Percentiles rank a stretch among this genome's conserved stretches.
Evolutionary conservation across 139 green algal genomes (phyloP).

Genomic region (Diplosphaera chodatii): DNA sequence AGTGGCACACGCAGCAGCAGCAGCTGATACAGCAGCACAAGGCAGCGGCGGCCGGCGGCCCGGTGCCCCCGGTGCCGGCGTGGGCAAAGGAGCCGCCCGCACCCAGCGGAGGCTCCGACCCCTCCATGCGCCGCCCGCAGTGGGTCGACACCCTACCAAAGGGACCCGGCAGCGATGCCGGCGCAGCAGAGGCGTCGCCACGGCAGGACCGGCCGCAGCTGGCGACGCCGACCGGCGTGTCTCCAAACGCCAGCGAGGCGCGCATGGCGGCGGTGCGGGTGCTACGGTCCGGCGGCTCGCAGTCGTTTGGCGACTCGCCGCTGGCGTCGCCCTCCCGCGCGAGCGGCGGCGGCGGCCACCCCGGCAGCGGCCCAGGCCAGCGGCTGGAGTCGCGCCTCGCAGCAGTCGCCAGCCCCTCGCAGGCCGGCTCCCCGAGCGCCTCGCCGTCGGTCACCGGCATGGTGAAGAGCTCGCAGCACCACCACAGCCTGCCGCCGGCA

Average conservation of each 20-base stretch:
- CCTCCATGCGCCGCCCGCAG: not conserved
- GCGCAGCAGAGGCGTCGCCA: too few species aligned
- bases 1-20: slow-evolving; percentile 1
- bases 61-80: not conserved
- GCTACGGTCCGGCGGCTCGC: not conserved
- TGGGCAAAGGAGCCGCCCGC: not conserved
- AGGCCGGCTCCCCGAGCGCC: too few species aligned
- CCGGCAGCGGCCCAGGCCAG: too few species aligned
- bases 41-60: too few species aligned
- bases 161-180: not conserved
- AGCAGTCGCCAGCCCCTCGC: not conserved
- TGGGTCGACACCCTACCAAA: not conserved
- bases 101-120: not conserved
- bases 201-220: too few species aligned
- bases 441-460: not conserved
- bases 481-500: too few species aligned
- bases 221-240: not conserved
- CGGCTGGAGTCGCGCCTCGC: too few species aligned
- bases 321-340: not conserved
- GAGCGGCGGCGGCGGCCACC: too few species aligned
- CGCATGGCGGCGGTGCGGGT: not conserved
- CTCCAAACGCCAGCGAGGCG: not conserved
- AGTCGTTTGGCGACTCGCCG: not conserved
- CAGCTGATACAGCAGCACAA: not conserved
- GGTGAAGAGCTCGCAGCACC: not conserved